A percentile compares a stretch with the other conserved stretches of the same genome.
Evolutionary conservation across 2,329 filamentous ascomycete species (phyloP).

Genomic region (Dothistroma septosporum): DNA sequence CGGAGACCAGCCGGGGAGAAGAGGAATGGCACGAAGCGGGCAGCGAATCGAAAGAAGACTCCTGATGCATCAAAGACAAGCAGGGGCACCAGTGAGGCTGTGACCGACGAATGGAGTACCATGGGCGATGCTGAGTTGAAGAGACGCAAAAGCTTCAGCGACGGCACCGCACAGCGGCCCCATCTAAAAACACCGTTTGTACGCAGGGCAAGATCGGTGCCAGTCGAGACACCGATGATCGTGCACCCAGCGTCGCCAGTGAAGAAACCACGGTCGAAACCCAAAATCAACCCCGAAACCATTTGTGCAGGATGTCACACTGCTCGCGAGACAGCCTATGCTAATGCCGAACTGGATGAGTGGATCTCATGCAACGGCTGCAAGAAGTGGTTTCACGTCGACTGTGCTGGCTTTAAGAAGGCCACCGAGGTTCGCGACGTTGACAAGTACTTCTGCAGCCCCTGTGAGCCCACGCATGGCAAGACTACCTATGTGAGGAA

Average conservation of each 20-base stretch:
- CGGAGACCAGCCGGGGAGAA: constrained; percentile 37
- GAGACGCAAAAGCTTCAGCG: constrained; percentile 29
- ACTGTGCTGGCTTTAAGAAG: constrained; percentile 63
- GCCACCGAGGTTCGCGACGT: constrained; percentile 61
- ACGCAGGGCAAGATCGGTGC: constrained; percentile 28
- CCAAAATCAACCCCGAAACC: constrained; percentile 37
- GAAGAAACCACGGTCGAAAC: constrained; percentile 27
- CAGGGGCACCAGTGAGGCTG: constrained; percentile 11
- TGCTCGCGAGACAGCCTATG: constrained; percentile 49
- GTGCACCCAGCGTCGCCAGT: constrained; percentile 22
- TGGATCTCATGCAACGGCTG: constrained; percentile 68
- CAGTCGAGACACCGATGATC: constrained; percentile 27
- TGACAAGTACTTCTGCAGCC: constrained; percentile 63
- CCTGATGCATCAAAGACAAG: constrained; percentile 33
- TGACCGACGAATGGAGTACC: constrained; percentile 8
- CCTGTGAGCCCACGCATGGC: constrained; percentile 57
- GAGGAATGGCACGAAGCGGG: constrained; percentile 31
- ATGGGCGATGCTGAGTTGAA: constrained; percentile 10
- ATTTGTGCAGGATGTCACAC: constrained; percentile 57
- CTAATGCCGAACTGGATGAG: constrained; percentile 49
- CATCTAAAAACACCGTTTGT: background rate
- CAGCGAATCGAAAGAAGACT: constrained; percentile 34
- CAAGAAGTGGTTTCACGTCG: constrained; percentile 64
- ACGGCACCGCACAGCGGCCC: background rate
- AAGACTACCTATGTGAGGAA: constrained; percentile 64